Evolutionary conservation across 1,139 yeast genomes (phyloP), one percentile per base, ranked within the genome.

Genomic region (Debaryomyces sp.): DNA sequence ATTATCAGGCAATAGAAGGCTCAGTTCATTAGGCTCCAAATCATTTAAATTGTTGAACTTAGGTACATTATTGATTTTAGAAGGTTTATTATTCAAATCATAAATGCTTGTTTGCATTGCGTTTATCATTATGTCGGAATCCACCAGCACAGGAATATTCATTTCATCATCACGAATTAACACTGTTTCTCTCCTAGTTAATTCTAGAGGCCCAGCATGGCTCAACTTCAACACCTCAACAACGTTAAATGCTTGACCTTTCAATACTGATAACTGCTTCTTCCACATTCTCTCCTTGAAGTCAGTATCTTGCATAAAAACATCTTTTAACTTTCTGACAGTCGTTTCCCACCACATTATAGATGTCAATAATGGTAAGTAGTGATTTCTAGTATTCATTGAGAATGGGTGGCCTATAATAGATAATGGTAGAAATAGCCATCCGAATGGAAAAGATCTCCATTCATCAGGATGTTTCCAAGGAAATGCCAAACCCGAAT

Each of bases 391-490:
- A 1, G 90, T 82, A 38, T 68, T 68, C 38, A 68, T 68, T 3
- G 87, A 77, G 56, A 87, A 86, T 2, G 91, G 92, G 52, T 81
- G 85, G 0, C 89, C 90, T 48, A 87, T 82, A 4, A 87, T 62
- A 7, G 81, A 72, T 17, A 80, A 63, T 0, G 94, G 94, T 36
- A 87, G 64, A 55, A 84, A 85, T 26, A 87, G 66, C 94, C 94
- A 87, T 0, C 94, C 94, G 66, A 80, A 87, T 0, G 94, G 94
- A 56, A 85, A 87, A 1, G 89, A 84, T 47, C 94, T 68, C 91
- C 92, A 86, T 59, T 85, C 91, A 62, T 87, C 89, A 0, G 94
- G 94, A 55, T 85, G 89, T 57, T 87, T 87, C 92, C 92, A 87
- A 4, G 94, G 94, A 57, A 85, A 86, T 0, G 92, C 79, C 27